Base-by-base conservation (phyloP, 768 basidiomycete species). In the Xerocomellus dryophilus region DNA sequence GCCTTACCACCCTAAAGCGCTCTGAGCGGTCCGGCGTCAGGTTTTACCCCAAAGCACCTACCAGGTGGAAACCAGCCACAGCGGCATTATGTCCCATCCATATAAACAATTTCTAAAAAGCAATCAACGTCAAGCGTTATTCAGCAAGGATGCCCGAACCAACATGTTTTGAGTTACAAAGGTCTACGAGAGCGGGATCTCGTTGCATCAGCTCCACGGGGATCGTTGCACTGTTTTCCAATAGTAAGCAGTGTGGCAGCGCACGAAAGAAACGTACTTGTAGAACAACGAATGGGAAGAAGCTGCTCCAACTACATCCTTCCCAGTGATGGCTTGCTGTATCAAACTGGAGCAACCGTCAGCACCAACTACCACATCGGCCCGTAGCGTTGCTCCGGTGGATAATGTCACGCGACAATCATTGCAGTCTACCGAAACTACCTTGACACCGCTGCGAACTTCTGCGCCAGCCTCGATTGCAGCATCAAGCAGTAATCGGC, bases 361-460 rank as follows among this genome's bases (percentile, higher is more conserved):
- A 4, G 85, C 84, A 31, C 80, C 84, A 18, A 86, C 74, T 48
- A 86, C 69, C 27, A 84, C 66, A 62, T 86, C 82, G 15, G 78
- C 79, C 15, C 58, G 61, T 9, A 83, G 50, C 12, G 61, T 69
- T 47, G 76, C 71, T 17, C 81, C 82, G 34, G 65, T 71, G 21
- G 74, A 73, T 23, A 77, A 51, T 1, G 64, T 71, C 6, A 80
- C 73, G 43, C 67, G 63, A 10, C 69, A 56, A 18, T 64, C 52
- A 21, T 74, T 69, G 34, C 57, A 61, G 53, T 75, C 66, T 27
- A 72, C 64, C 7, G 66, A 66, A 23, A 73, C 70, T 2, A 80
- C 78, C 21, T 66, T 66, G 17, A 70, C 62, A 57, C 77, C 72
- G 47, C 73, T 77, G 18, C 71, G 71, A 53, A 84, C 70, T 27